These are phyloP conservation scores for Aspergillus floridensis DNA, from an alignment of 2,329 filamentous ascomycete species.

Conservation along the genomic window DNA sequence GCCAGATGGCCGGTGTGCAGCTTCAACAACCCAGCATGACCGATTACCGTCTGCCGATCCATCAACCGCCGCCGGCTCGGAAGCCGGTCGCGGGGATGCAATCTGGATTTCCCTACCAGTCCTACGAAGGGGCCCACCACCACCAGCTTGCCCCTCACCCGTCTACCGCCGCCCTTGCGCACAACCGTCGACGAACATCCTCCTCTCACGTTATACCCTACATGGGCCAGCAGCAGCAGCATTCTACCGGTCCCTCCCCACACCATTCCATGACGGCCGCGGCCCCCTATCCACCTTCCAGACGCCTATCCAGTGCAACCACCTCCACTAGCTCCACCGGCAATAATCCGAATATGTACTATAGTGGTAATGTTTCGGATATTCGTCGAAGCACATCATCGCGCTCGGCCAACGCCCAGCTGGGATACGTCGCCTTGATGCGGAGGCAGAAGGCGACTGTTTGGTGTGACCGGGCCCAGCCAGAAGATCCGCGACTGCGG, in stretches of 20 bases:
- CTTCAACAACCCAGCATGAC: conserved; percentile 32
- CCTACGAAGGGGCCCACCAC: conserved; percentile 25
- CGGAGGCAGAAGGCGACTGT: conserved; percentile 96
- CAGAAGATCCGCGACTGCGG: conserved; percentile 79
- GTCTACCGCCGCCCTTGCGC: conserved; percentile 25
- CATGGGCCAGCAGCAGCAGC: conserved; percentile 23
- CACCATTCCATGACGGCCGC: conserved; percentile 29
- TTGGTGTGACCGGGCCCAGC: conserved; percentile 93
- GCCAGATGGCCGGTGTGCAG: conserved; percentile 31
- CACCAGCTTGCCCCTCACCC: conserved; percentile 28
- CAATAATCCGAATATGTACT: conserved; percentile 27
- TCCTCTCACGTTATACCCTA: conserved; percentile 37
- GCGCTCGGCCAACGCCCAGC: conserved; percentile 63
- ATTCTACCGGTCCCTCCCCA: conserved; percentile 25
- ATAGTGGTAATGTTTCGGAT: conserved; percentile 24
- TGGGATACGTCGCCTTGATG: conserved; percentile 94
- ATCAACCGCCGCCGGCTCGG: conserved; percentile 32
- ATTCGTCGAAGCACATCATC: conserved; percentile 75
- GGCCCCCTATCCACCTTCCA: conserved; percentile 25
- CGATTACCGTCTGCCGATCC: conserved; percentile 38
- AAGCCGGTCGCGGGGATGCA: conserved; percentile 29
- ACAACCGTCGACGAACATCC: conserved; percentile 41
- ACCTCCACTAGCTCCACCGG: conserved; percentile 42
- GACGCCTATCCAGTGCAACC: conserved; percentile 41
- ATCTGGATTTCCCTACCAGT: conserved; percentile 26